Base-by-base conservation (phyloP, 2,329 filamentous ascomycete genomes). In the Cladophialophora psammophila region DNA sequence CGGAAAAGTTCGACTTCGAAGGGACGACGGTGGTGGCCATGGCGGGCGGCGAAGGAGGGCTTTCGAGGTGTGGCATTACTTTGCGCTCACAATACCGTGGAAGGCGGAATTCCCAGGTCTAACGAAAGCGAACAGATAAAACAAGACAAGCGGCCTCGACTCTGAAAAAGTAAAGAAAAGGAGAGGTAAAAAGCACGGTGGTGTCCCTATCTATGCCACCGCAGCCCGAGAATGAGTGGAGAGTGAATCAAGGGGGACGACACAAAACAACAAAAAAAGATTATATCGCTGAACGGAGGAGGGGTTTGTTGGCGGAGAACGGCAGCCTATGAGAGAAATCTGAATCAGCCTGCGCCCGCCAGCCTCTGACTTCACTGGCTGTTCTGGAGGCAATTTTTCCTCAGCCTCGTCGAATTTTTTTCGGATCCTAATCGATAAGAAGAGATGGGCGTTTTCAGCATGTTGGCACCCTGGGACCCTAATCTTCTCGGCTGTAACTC, bases 21-120 rank as follows among this genome's bases (percentile, higher is more conserved):
- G 82, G 77, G 69, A 85, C 80, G 74, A 83, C 80, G 71, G 79
- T 81, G 68, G 82, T 56, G 38, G 70, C 69, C 68, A 70, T 70
- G 32, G 61, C 64, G 42, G 68, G 64, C 63, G 68, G 35, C 64
- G 55, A 38, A 52, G 66, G 68, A 67, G 68, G 68, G 59, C 63
- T 66, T 63, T 68, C 68, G 61, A 64, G 40, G 50, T 70, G 70
- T 66, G 70, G 70, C 70, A 72, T 72, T 50, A 31, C 45, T 50
- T 31, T 50, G 20, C 18, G 62, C 40, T 48, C 20, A 18, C 48
- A 56, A 45, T 26, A 31, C 60, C 48, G 53, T 40, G 52, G 10
- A 57, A 54, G 36, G 48, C 26, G 38, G 48, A 48, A 50, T 12
- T 48, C n/a, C 45, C 10, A 50, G 20, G 20, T 50, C 45, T 50